Evolutionary conservation across 2,329 filamentous ascomycete species (phyloP), one percentile per base, ranked within the genome.

Genomic region (Colletotrichum magnum): DNA sequence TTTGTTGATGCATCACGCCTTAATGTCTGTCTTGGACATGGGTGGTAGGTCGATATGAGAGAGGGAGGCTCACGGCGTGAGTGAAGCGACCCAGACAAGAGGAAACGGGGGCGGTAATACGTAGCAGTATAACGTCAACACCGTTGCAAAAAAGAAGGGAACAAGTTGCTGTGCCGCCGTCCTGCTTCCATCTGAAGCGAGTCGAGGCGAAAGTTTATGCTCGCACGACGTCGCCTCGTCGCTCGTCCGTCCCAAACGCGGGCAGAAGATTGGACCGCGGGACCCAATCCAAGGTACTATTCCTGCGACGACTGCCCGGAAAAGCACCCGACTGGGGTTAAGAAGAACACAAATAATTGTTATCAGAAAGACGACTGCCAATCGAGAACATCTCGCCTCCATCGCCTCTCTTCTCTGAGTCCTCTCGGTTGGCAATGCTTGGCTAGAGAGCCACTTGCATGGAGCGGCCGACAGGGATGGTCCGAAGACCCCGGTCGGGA

Each of bases 381-480:
- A 7, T 36, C 32, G 10, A 10, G 7, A 10, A 36, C 3, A 10
- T 36, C 21, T 36, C 32, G 32, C 10, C 32, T 36, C 32, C 2
- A 7, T 36, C 32, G 10, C 32, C 10, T 9, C 10, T 36, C 32
- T 36, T 36, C 21, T 24, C 21, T 24, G 21, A 24, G 21, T 36
- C 32, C 32, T 36, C 32, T 36, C 32, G 32, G 32, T 36, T 36
- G 32, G 32, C 32, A 36, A 10, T 36, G 3, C 7, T 36, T 10
- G 58, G 45, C 52, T 48, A 53, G 36, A 64, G 47, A 15, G 59
- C 53, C 52, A n/a, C 45, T 26, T 58, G 47, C 47, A 68, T 36
- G 32, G 36, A 47, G 18, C 52, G 47, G 59, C 4, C 21, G 12
- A 15, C 52, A 10, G 47, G 65, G 65, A 6, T 41, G 3, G 10